Evolutionary conservation across 2,329 filamentous ascomycete species (phyloP).

Genomic region (Alternaria dauci): DNA sequence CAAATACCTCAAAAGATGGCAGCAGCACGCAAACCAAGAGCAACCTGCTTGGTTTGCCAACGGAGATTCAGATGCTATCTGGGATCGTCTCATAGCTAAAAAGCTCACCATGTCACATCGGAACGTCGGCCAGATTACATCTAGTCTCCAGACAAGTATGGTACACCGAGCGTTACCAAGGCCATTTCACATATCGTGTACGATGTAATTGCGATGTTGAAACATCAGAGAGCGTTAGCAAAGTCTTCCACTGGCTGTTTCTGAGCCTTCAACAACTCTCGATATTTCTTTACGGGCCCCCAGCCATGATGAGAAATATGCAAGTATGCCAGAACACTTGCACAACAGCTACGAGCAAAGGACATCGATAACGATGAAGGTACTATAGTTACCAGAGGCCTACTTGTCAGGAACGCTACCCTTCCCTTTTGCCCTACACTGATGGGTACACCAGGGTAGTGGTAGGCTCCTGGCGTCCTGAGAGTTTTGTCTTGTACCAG

Average conservation of each 20-base stretch:
- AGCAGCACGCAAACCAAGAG: background rate
- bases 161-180: background rate
- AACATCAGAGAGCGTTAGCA: background rate
- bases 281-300: background rate
- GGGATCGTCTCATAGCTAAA: background rate
- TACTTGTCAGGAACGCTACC: background rate
- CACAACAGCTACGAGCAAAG: background rate
- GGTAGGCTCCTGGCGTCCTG: background rate
- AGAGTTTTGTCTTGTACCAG: accelerated
- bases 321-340: background rate
- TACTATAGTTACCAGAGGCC: background rate
- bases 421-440: background rate
- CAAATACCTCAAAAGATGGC: background rate
- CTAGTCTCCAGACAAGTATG: background rate
- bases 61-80: background rate
- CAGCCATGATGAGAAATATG: background rate
- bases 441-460: background rate
- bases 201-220: background rate
- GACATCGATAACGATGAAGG: background rate
- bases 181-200: background rate
- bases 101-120: background rate
- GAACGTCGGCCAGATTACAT: background rate
- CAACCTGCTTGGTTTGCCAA: background rate
- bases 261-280: background rate
- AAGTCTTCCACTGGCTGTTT: background rate